Evolutionary conservation across 352 stramenopile species (phyloP), one percentile per base, ranked within the genome.

Genomic region (Phytophthora pinifolia): DNA sequence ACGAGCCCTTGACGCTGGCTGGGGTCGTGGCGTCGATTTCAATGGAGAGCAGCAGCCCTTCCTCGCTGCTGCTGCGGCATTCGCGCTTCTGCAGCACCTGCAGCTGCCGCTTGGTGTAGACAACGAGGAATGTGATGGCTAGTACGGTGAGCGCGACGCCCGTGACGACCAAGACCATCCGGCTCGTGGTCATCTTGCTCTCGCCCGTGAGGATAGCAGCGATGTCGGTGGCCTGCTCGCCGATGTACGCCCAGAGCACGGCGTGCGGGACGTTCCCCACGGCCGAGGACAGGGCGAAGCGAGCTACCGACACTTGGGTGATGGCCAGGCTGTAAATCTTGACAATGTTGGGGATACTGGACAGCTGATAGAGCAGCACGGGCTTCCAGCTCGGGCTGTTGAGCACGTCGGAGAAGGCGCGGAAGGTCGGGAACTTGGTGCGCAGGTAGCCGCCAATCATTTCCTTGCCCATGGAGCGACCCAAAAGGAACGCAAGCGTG

Each of bases 281-380:
- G 3, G 72, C 64, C 4, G 76, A 83, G 0, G 82, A 89, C 44
- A 87, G 53, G 1, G 59, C 66, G 44, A 92, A 92, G 7, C 79
- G 67, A 36, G 49, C 46, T 15, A 70, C 39, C 15, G 79, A 83
- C 18, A 92, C 67, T 15, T 83, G 68, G 1, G 82, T 92, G 48
- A 92, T 84, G 37, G 82, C 77, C 12, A 92, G 59, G n/a, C 58
- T 85, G 66, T 90, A 92, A 59, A 76, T 84, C 47, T 89, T 89
- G 51, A 87, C 67, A n/a, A 89, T 62, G 48, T 92, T 92, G 8
- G 82, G 82, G 38, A 92, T 76, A 43, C 77, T 89, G 20, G 82
- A 88, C 41, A 92, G 44, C 54, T 92, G 82, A 50, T 86, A 89
- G 12, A 92, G 65, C 54, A 92, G 38, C 25, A 92, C 59, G 18